Base-by-base conservation (phyloP, 805 yeast genomes). In the Wickerhamiella occidentalis region DNA sequence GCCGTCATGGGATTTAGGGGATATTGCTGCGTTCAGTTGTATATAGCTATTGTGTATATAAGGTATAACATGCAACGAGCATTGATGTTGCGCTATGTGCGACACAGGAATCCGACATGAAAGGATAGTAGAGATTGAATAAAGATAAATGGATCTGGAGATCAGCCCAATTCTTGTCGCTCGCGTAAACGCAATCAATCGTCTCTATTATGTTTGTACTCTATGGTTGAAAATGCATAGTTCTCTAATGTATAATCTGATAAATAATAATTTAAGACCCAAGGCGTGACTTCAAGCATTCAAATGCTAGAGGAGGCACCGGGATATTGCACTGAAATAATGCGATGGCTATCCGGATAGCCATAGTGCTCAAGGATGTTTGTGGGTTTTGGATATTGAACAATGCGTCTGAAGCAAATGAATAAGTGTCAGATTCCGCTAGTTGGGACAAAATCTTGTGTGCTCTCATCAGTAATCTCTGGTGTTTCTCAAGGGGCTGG, bases 401-500 rank as follows among this genome's bases (percentile, higher is more conserved):
- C 15, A 36, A 11, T 3, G 37, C 30, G 17, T 22, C 36, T 8
- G 26, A 28, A n/a, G 47, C 47, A 35, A 45, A 45, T 18, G 25
- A 9, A 17, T 33, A 42, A 8, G 26, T 19, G 9, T 49, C 48
- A 1, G 38, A n/a, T 26, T 49, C 51, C 1, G 35, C 17, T 7
- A 49, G 22, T n/a, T 28, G 38, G 7, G 47, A 36, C 18, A 50
- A 35, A 2, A 54, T 52, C 13, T 52, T 55, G 30, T 46, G 50
- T 21, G 57, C 51, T 18, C 60, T 51, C 51, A 52, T 55, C 29
- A 56, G 45, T 26, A 56, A 37, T 17, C 55, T 53, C 26, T 54
- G 58, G 35, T 56, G 58, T n/a, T 42, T 49, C 18, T 51, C 52
- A 7, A 49, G 43, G 7, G 52, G 49, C 47, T 53, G 55, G 6